A percentile compares a stretch with the other conserved stretches of the same genome.
Evolutionary conservation across 768 basidiomycete genomes (phyloP).

Genomic region (Coprinopsis sp.): DNA sequence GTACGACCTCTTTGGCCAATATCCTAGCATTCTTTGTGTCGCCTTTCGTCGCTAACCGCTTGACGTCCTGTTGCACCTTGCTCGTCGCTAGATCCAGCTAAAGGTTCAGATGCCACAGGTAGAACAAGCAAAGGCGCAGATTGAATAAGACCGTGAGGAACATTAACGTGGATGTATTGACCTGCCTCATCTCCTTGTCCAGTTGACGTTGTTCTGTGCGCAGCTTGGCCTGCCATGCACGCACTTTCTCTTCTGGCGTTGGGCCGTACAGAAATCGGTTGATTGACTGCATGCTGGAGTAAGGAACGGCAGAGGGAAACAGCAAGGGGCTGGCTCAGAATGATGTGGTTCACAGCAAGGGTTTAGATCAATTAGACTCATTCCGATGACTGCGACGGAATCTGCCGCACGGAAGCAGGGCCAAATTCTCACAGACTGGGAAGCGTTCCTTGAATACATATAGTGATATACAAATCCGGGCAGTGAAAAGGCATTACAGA

Average conservation of each 20-base stretch:
- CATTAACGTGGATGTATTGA: slow-evolving; percentile 39
- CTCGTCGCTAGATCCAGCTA: slow-evolving; percentile 79
- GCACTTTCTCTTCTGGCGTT: slow-evolving; percentile 90
- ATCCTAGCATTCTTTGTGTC: slow-evolving; percentile 91
- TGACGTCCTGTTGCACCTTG: slow-evolving; percentile 78
- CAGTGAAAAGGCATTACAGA: too few relatives aligned
- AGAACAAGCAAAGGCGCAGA: too few relatives aligned
- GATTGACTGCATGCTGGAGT: slow-evolving; percentile 66
- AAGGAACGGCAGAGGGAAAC: not conserved
- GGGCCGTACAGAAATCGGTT: slow-evolving; percentile 95
- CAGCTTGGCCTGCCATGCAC: slow-evolving; percentile 86
- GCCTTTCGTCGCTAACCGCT: slow-evolving; percentile 85
- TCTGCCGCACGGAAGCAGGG: not conserved
- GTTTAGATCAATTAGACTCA: not conserved
- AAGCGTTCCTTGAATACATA: slow-evolving; percentile 2
- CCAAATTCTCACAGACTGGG: too few relatives aligned
- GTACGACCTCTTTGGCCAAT: slow-evolving; percentile 89
- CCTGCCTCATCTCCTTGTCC: slow-evolving; percentile 96
- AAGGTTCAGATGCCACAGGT: too few relatives aligned
- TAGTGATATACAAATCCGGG: slow-evolving; percentile 1
- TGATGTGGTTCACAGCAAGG: not conserved
- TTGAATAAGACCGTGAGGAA: slow-evolving; percentile 14
- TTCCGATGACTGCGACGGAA: not conserved
- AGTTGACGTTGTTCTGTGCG: slow-evolving; percentile 76
- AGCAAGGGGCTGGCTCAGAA: not conserved